A percentile compares a stretch with the other conserved stretches of the same genome.
phyloP scores from a whole-genome alignment of 495 filamentous ascomycete genomes.

The Neurospora hispaniola region DNA sequence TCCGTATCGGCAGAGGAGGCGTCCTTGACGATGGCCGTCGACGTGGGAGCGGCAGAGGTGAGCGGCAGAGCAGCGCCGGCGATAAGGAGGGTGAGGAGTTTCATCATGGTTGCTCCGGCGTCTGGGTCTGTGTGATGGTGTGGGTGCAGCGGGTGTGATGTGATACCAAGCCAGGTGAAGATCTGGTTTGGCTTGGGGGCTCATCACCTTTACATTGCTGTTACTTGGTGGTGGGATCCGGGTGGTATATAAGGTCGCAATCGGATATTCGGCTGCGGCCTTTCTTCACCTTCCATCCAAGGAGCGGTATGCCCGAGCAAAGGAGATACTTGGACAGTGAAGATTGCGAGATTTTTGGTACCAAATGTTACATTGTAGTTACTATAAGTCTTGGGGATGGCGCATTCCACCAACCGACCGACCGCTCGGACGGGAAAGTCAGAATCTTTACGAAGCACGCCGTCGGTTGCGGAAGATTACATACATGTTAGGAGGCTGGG shows the following conservation, averaged over 20 bases:
- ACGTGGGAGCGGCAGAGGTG: background rate
- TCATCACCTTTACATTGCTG: background rate
- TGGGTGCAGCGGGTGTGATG: background rate
- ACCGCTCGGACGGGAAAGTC: background rate
- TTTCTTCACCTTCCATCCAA: background rate
- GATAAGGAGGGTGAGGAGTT: background rate
- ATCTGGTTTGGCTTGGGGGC: background rate
- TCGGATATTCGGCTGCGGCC: background rate
- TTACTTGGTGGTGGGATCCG: background rate
- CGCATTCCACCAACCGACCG: background rate
- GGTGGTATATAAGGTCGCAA: background rate
- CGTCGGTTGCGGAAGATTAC: background rate
- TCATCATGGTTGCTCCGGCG: background rate
- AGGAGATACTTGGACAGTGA: background rate
- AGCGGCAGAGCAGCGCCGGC: background rate
- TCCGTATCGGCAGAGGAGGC: background rate
- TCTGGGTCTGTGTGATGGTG: background rate
- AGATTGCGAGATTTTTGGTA: background rate
- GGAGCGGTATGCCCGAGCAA: background rate
- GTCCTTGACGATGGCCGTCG: background rate
- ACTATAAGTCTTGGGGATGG: background rate
- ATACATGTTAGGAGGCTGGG: background rate
- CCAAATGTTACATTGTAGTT: background rate
- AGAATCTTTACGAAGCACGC: background rate
- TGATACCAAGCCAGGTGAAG: background rate